Evolutionary conservation across 2,329 filamentous ascomycete species (phyloP).

Genomic region (Fusarium temperatum): DNA sequence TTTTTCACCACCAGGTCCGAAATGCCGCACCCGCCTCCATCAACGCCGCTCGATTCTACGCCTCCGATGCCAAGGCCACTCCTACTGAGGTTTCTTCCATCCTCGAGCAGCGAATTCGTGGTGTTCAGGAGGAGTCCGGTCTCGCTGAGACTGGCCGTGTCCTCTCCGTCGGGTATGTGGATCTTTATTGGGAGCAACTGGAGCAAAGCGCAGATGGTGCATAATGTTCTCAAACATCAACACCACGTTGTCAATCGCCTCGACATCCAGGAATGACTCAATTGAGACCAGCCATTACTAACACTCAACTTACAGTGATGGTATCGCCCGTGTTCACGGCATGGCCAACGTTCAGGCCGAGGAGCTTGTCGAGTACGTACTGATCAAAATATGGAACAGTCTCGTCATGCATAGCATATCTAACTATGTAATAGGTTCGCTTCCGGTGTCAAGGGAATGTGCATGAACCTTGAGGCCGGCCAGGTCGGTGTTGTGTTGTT

Average conservation of each 20-base stretch:
- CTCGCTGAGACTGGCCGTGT: conserved; percentile 99
- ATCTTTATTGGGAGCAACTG: conserved; percentile 36
- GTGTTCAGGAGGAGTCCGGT: conserved; percentile 95
- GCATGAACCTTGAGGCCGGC: conserved; percentile 99
- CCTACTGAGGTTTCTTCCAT: conserved; percentile 99
- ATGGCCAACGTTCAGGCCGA: conserved; percentile 99
- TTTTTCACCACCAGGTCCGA: conserved; percentile 76
- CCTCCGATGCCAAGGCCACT: conserved; percentile 90
- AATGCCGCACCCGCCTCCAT: conserved; percentile 82
- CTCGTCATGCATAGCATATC: conserved; percentile 6
- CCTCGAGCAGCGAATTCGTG: conserved; percentile 98
- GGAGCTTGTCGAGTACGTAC: conserved; percentile 97
- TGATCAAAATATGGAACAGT: conserved; percentile 19
- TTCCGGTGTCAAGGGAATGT: conserved; percentile 99
- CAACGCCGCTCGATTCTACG: conserved; percentile 85
- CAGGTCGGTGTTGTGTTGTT: conserved; percentile 99
- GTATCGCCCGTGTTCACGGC: conserved; percentile 99
- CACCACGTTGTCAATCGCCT: conserved; percentile 9
- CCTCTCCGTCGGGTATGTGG: conserved; percentile 95
- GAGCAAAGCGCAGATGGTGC: conserved; percentile 26
- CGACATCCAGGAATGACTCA: conserved; percentile 23
- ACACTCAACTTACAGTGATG: conserved; percentile 76
- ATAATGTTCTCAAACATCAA: conserved; percentile 11
- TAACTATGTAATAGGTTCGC: conserved; percentile 77
- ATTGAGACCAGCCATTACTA: conserved; percentile 38